These are phyloP conservation scores for Mucor piriformis DNA, from an alignment of 371 early-diverging fungal genomes.

Conservation along the genomic window DNA sequence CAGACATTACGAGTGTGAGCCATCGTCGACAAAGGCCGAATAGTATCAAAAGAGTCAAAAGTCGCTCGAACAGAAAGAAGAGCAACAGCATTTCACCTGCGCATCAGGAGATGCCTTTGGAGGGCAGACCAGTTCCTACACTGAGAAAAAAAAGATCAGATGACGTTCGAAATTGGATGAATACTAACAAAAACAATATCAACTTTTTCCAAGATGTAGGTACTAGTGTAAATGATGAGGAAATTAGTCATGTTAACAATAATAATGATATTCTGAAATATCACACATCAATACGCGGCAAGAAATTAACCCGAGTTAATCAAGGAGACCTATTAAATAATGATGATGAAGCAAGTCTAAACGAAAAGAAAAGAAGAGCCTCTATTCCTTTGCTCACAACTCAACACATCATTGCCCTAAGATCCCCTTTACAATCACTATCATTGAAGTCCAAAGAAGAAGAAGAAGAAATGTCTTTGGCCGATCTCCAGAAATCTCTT, in stretches of 20 bases:
- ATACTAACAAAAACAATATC: conserved; percentile 15
- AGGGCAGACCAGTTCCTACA: conserved; percentile 16
- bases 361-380: conserved; percentile 2
- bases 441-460: conserved; percentile 22
- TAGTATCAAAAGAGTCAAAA: conserved; percentile 12
- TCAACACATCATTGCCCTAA: background rate
- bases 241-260: conserved; percentile 5
- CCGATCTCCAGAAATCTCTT: conserved; percentile 37
- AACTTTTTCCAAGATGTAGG: conserved; percentile 43
- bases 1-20: conserved; percentile 51
- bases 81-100: conserved; percentile 22
- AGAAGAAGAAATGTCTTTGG: conserved; percentile 41
- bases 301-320: conserved; percentile 11
- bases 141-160: conserved; percentile 45
- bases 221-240: conserved; percentile 17
- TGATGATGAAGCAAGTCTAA: no score
- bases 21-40: conserved; percentile 20
- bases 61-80: background rate
- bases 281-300: conserved; percentile 40
- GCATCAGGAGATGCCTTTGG: conserved; percentile 30
- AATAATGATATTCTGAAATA: conserved; percentile 19
- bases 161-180: conserved; percentile 49
- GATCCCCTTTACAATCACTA: conserved; percentile 14
- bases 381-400: conserved; percentile 11
- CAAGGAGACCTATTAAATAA: background rate